phyloP scores from a whole-genome alignment of 257 asterid species.

The Striga asiatica region DNA sequence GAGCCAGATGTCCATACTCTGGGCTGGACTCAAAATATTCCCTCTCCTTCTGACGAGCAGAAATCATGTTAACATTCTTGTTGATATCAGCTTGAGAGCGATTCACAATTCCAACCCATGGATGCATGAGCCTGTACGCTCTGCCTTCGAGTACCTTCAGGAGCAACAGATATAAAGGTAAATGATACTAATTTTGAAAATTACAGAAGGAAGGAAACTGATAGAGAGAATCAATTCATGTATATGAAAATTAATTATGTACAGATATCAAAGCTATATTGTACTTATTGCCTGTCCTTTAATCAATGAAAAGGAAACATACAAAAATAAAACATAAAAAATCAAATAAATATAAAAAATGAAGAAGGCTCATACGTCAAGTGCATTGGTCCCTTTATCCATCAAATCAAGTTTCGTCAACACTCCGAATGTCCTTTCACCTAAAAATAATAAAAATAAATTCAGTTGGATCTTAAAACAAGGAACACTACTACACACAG shows the following conservation, averaged over 20 bases:
- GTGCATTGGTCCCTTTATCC: slow-evolving; percentile 94
- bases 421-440: slow-evolving; percentile 96
- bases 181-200: background rate
- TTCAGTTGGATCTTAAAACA: background rate
- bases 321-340: background rate
- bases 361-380: slow-evolving; percentile 52
- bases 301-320: background rate
- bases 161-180: slow-evolving; percentile 15
- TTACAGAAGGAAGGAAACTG: background rate
- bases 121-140: slow-evolving; percentile 83
- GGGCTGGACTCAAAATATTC: slow-evolving; percentile 94
- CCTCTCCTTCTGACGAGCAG: slow-evolving; percentile 75
- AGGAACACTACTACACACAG: background rate
- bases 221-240: slow-evolving; percentile 7
- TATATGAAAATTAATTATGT: slow-evolving; percentile 11
- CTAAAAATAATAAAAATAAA: slow-evolving; percentile 21
- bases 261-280: background rate
- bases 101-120: slow-evolving; percentile 97
- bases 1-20: slow-evolving; percentile 83
- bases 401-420: slow-evolving; percentile 90
- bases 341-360: background rate
- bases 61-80: slow-evolving; percentile 77
- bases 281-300: slow-evolving; percentile 5
- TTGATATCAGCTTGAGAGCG: slow-evolving; percentile 98
- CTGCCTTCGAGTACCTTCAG: slow-evolving; percentile 90